phyloP scores from a whole-genome alignment of 2,329 filamentous ascomycete species.

The Cytospora leucostoma region DNA sequence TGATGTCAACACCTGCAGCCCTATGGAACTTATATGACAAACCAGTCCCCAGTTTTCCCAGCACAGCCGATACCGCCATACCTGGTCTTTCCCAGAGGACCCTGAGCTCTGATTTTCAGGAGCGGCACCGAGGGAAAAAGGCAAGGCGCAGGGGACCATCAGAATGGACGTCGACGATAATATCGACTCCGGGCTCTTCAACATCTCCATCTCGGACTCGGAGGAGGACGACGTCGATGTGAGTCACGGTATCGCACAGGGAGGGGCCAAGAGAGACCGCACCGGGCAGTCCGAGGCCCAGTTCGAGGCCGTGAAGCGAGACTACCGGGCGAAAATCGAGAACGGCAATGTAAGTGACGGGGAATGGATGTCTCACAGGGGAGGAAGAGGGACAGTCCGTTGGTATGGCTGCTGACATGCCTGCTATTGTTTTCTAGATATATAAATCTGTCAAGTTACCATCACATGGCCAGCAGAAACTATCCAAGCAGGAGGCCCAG shows the following conservation, averaged over 20 bases:
- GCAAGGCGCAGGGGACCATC: not conserved
- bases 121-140: not conserved
- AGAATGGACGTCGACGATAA: conserved; percentile 39
- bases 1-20: conserved; percentile 32
- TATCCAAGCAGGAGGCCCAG: conserved; percentile 51
- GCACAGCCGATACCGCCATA: not conserved
- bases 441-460: conserved; percentile 46
- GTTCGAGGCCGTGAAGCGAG: conserved; percentile 48
- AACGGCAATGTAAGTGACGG: conserved; percentile 52
- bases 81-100: not conserved
- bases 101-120: not conserved
- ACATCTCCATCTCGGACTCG: conserved; percentile 45
- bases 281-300: conserved; percentile 50
- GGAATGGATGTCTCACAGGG: not conserved
- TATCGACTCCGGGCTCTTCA: conserved; percentile 42
- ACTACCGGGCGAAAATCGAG: conserved; percentile 52
- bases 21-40: conserved; percentile 13
- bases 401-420: not conserved
- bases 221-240: conserved; percentile 30
- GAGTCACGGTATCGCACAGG: conserved; percentile 11
- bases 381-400: not conserved
- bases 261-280: conserved; percentile 30
- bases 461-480: conserved; percentile 39
- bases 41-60: conserved; percentile 2
- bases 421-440: conserved; percentile 40